Base-by-base conservation (phyloP, 2,329 filamentous ascomycete species). In the Metarhizium brunneum region DNA sequence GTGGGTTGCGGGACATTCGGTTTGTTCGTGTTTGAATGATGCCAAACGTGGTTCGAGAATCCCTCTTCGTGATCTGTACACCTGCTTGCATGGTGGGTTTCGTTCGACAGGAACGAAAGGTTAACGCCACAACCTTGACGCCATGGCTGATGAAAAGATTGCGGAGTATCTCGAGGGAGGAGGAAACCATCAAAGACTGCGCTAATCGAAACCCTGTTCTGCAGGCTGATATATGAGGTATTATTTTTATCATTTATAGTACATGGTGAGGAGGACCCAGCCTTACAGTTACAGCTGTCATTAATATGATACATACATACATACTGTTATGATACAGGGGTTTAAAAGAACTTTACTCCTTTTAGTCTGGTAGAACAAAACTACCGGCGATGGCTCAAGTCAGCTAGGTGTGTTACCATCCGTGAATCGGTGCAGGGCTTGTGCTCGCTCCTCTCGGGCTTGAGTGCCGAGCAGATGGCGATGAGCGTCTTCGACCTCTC, bases 401-500 rank as follows among this genome's bases (percentile, higher is more conserved):
- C 16, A 54, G 6, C 8, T 42, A 14, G 56, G 51, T 6, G 43
- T 11, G 14, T 36, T 47, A 18, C 48, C 42, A 30, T 50, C 54
- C 42, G 54, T 53, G 2, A 62, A 14, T 11, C 51, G 54, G 29
- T 56, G 43, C 11, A 63, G 40, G 6, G 56, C 54, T 49, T 58
- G 48, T n/a, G 55, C 58, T 36, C 56, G 57, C 40, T 60, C 50
- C 14, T 59, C 59, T 32, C 61, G 57, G 11, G 61, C 59, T 36
- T 55, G 54, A 6, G 53, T 50, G 1, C 35, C 55, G 4, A 47
- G 30, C 11, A 59, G 5, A 11, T 66, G 54, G 16, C 32, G 47
- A 40, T 61, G 62, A 10, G 64, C 18, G 3, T 52, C 53, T 53
- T 71, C 69, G 42, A 70, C 64, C 53, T 71, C 63, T 35, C 54